A percentile compares a stretch with the other conserved stretches of the same genome.
Evolutionary conservation across 768 basidiomycete genomes (phyloP).

Genomic region (Punctularia strigosozonata): DNA sequence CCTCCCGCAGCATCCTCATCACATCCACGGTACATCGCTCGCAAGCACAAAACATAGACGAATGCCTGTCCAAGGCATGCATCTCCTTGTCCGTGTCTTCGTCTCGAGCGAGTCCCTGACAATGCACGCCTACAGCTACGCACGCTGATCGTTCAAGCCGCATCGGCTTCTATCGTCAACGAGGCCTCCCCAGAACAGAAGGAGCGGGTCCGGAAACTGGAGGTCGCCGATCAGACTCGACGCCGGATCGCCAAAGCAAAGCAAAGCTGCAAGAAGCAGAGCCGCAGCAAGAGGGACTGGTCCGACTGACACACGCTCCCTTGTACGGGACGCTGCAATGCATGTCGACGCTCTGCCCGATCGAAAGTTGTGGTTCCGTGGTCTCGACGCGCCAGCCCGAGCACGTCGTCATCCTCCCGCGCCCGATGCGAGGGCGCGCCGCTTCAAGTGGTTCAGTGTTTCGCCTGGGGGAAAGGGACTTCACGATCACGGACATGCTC

Average conservation of each 20-base stretch:
- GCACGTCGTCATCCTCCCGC: no score
- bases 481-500: no score
- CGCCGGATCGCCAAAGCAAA: conserved; percentile 39
- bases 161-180: conserved; percentile 34
- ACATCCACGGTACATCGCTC: conserved; percentile 65
- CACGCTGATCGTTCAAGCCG: conserved; percentile 32
- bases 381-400: no score
- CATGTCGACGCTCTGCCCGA: no score
- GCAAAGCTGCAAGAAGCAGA: conserved; percentile 37
- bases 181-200: conserved; percentile 45
- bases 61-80: conserved; percentile 55
- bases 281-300: no score
- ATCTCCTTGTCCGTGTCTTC: conserved; percentile 1
- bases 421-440: no score
- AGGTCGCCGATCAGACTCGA: conserved; percentile 33
- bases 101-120: background rate
- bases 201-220: conserved; percentile 35
- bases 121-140: conserved; percentile 33
- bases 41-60: conserved; percentile 64
- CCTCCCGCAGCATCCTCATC: conserved; percentile 54
- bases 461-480: no score
- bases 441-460: no score
- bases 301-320: no score
- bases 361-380: no score
- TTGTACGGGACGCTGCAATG: no score